Evolutionary conservation across 306 rosid species (phyloP), one percentile per base, ranked within the genome.

Genomic region (Spatholobus suberectus): DNA sequence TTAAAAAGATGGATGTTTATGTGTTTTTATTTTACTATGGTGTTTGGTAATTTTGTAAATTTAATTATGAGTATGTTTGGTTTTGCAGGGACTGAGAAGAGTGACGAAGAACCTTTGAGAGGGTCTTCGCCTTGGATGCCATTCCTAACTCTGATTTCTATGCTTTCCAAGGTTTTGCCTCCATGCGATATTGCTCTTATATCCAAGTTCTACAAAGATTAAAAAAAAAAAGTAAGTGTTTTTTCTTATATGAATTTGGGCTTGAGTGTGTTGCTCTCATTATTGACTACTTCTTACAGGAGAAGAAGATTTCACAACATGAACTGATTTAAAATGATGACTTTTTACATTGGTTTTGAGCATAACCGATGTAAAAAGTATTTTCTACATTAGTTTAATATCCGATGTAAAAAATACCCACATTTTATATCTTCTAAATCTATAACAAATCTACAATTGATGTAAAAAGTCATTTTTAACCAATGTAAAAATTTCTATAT

Each of bases 91-190:
- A 8, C 17, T 79, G 73, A 29, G 44, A 92, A 74, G 77, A 73
- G 11, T 29, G 80, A 69, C 61, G 89, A 83, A 35, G 87, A 81
- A 24, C 84, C 87, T 3, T 34, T 73, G 38, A 84, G 83, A 81
- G 97, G 97, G 35, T 80, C 89, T 18, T 92, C 98, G 4, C 98
- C 97, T 17, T 94, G 97, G 98, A 82, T 94, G 91, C 92, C 97
- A 51, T 84, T 94, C 75, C 91, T 92, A 17, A 14, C 85, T 82
- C 62, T 94, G 21, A 93, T 94, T 41, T 88, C 92, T 70, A 89
- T 73, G 29, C 98, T 93, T 37, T 87, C 96, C 0, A 90, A 91
- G 88, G 82, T 68, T 61, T 81, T 93, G 34, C 90, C 95, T 27
- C 54, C 85, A 3, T 57, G 80, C 43, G 66, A 85, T 21, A 29